Base-by-base conservation (phyloP, 2,329 filamentous ascomycete genomes). In the Phaeophleospora eucalypticola region DNA sequence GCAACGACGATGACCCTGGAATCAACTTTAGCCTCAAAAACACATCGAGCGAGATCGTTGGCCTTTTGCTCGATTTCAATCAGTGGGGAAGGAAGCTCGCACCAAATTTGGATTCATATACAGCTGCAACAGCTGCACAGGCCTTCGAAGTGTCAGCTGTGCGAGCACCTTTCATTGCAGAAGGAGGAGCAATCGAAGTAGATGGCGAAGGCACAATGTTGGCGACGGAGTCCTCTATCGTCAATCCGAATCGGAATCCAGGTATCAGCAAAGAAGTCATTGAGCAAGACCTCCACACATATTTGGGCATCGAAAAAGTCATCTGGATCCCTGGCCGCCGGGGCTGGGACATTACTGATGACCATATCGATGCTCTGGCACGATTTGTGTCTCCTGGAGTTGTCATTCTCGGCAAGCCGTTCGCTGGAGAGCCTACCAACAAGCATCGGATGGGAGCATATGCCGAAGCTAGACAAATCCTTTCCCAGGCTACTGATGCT, bases 181-280 rank as follows among this genome's bases (percentile, higher is more conserved):
- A 53, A 41, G 53, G 50, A 14, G 51, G 53, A 17, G 53, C 41
- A 1, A 33, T 53, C 9, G 49, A 53, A 41, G 43, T 50, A 33
- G 53, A 56, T 18, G 51, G 51, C 33, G 47, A 53, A 21, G 50
- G 53, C 18, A 56, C 53, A 2, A 38, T 56, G 42, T 43, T 56
- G 18, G 53, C 51, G 2, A 53, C 51, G 12, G 50, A 56, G 24
- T 51, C 51, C 39, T 46, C 47, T 3, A 51, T 56, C 24, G 37
- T 56, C 16, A 56, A 56, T 27, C 44, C 48, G 9, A 56, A 56
- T 36, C 47, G 53, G 12, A 56, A 56, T 34, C 51, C 53, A 6
- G 48, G 45, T 8, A 47, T 51, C 36, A 38, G 37, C 29, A 51
- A 51, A 35, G 14, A 7, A 7, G 43, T 43, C 6, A 49, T 56